phyloP scores from a whole-genome alignment of 768 basidiomycete species.

The Tricholoma furcatifolium region DNA sequence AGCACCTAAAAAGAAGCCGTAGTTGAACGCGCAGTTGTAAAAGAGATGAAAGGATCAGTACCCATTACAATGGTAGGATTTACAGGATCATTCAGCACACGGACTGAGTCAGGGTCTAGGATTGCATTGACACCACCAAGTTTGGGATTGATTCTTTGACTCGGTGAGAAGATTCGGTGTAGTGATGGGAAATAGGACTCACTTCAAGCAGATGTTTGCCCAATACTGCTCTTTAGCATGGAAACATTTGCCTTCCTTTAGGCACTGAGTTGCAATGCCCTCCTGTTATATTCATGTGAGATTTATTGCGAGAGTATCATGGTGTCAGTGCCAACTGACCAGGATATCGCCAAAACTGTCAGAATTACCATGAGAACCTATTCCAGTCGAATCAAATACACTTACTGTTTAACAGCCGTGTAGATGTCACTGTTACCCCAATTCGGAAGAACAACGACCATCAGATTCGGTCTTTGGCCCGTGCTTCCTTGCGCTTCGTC shows the following conservation, averaged over 20 bases:
- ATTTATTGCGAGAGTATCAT: background rate
- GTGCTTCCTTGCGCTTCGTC: slow-evolving; percentile 36
- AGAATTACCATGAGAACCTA: slow-evolving; percentile 9
- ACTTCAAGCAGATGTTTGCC: slow-evolving; percentile 83
- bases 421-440: slow-evolving; percentile 67
- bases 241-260: slow-evolving; percentile 62
- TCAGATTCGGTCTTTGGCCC: too few species aligned
- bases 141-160: slow-evolving; percentile 73
- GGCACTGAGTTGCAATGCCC: slow-evolving; percentile 80
- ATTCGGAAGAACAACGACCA: too few species aligned
- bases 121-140: slow-evolving; percentile 80
- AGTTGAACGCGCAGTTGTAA: background rate
- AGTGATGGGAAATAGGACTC: slow-evolving; percentile 20
- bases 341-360: slow-evolving; percentile 53
- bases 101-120: slow-evolving; percentile 58
- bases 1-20: slow-evolving; percentile 47
- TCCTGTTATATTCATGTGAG: slow-evolving; percentile 35
- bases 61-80: slow-evolving; percentile 81
- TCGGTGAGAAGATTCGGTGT: background rate
- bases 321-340: slow-evolving; percentile 17
- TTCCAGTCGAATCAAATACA: slow-evolving; percentile 13
- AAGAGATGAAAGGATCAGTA: slow-evolving; percentile 19
- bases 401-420: slow-evolving; percentile 76
- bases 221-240: slow-evolving; percentile 74
- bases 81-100: slow-evolving; percentile 57